Evolutionary conservation across 208 protist species (phyloP), one percentile per base, ranked within the genome.

Genomic region (Acanthamoeba culbertsoni): DNA sequence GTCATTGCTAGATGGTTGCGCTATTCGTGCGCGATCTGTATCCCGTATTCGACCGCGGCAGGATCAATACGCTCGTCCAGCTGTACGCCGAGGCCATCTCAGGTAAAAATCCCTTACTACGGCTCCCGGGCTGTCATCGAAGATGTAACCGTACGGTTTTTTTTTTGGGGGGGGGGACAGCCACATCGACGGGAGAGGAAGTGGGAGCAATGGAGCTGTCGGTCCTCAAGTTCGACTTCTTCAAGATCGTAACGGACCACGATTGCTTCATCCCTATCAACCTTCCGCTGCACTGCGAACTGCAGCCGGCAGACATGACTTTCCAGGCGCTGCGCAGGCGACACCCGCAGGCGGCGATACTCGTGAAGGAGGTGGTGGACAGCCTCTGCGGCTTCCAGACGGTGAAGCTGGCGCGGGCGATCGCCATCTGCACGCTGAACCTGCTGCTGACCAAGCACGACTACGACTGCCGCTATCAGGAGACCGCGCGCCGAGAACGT

Each of bases 231-330:
- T 95, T 96, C 26, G 93, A 96, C 51, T 96, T 96, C 28, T 46
- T 97, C 4, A 93, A 95, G 40, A 93, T 97, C 14, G 37, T 97
- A 18, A 88, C 84, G 2, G 93, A 95, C 12, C 97, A 97, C 48
- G 96, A 97, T 79, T 94, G 96, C 48, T 97, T 94, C 46, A 33
- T 97, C 10, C 84, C 93, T 2, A 16, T 97, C 0, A 97, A 96
- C 53, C 57, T 97, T 3, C 96, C 95, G 20, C 20, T 93, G 28
- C 89, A 92, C 23, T 93, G 95, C 57, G 59, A 90, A 4, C 2
- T 95, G 4, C 53, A 79, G 31, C 62, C 63, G 5, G 28, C 40
- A 3, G 71, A 82, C 71, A 53, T 82, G 18, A 31, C 37, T 43
- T 82, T 51, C 43, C n/a, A 51, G 45, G 51, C 53, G 2, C 31